Conservation (phyloP, 768 basidiomycete species). For the Hysterangium stoloniferum region DNA sequence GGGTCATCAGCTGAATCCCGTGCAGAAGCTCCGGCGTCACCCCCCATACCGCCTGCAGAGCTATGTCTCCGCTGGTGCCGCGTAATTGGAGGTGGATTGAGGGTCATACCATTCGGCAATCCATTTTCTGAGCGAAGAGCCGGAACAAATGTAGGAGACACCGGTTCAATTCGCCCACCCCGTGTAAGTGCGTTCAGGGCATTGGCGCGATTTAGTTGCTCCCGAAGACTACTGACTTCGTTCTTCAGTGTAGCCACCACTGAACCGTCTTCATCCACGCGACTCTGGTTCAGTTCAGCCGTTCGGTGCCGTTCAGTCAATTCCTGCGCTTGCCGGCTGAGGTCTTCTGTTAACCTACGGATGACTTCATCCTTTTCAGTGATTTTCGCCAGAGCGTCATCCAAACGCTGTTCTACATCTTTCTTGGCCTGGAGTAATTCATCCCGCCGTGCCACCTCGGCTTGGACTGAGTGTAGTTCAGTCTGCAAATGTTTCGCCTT, state of each 20-base stretch:
- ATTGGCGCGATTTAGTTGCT: conserved; percentile 94
- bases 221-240: conserved; percentile 86
- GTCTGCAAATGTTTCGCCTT: conserved; percentile 65
- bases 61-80: conserved; percentile 81
- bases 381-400: conserved; percentile 66
- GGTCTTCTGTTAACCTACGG: conserved; percentile 70
- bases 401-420: conserved; percentile 71
- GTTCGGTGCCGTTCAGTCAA: conserved; percentile 71
- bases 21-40: conserved; percentile 45
- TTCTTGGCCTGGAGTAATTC: conserved; percentile 69
- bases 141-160: conserved; percentile 84
- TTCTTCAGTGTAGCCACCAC: conserved; percentile 85
- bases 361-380: conserved; percentile 82
- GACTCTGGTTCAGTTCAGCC: conserved; percentile 53
- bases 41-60: conserved; percentile 69
- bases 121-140: conserved; percentile 51
- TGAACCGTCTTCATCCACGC: conserved; percentile 74
- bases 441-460: conserved; percentile 63
- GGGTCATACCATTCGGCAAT: conserved; percentile 24
- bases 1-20: conserved; percentile 74
- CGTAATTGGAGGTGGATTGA: conserved; percentile 27
- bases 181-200: conserved; percentile 83
- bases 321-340: conserved; percentile 62
- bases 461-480: conserved; percentile 62
- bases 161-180: conserved; percentile 56